Evolutionary conservation across 768 basidiomycete species (phyloP).

Genomic region (Stropharia rugosoannulata): DNA sequence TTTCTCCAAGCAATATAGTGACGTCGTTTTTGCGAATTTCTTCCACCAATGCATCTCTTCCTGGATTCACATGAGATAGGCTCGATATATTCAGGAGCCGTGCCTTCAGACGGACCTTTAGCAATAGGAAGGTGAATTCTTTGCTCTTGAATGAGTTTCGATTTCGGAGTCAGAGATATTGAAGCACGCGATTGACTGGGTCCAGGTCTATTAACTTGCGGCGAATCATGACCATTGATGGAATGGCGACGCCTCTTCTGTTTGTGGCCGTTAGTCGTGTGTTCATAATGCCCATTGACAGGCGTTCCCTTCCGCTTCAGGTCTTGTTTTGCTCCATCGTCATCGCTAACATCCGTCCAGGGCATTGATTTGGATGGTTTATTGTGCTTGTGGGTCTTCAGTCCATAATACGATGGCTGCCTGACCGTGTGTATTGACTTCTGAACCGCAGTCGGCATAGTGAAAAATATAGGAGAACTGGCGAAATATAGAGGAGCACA

Average conservation of each 20-base stretch:
- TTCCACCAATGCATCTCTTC: constrained; percentile 70
- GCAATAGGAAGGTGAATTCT: constrained; percentile 76
- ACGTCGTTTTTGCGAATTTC: constrained; percentile 79
- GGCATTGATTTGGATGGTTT: constrained; percentile 29
- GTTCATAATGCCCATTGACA: constrained; percentile 22
- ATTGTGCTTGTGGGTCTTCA: constrained; percentile 20
- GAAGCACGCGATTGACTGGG: constrained; percentile 11
- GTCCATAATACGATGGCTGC: constrained; percentile 21
- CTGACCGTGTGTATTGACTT: constrained; percentile 19
- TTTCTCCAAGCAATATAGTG: constrained; percentile 91
- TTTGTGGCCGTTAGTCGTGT: constrained; percentile 22
- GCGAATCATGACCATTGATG: constrained; percentile 4
- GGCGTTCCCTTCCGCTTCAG: constrained; percentile 28
- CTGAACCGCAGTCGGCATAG: constrained; percentile 19
- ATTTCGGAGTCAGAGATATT: constrained; percentile 20
- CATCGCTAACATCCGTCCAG: constrained; percentile 42
- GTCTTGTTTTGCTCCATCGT: constrained; percentile 29
- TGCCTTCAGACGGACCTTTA: constrained; percentile 47
- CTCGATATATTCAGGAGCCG: background rate
- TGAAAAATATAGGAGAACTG: background rate
- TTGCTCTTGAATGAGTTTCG: constrained; percentile 57
- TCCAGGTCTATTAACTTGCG: constrained; percentile 12
- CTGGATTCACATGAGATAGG: constrained; percentile 34
- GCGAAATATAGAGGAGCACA: no score
- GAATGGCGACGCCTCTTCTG: constrained; percentile 34